A percentile compares a stretch with the other conserved stretches of the same genome.
Evolutionary conservation across 345 rosid species (phyloP).

Genomic region (Barbarea vulgaris): DNA sequence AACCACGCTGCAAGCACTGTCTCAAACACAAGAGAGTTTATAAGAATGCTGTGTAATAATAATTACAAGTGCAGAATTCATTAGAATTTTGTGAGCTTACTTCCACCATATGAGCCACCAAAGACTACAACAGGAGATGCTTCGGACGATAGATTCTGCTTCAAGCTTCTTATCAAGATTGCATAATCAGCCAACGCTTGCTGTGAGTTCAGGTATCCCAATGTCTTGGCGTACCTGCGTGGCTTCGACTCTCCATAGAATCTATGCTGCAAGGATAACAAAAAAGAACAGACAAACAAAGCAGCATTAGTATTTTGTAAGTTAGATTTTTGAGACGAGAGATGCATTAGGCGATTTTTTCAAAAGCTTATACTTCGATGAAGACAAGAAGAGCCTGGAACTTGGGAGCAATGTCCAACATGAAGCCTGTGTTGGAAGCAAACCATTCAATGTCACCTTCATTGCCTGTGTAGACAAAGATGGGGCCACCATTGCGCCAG

Average conservation of each 20-base stretch:
- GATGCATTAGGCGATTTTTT: background rate
- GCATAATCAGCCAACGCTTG: constrained; percentile 82
- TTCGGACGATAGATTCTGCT: constrained; percentile 69
- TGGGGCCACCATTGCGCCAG: constrained; percentile 65
- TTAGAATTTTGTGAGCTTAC: constrained; percentile 35
- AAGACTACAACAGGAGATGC: constrained; percentile 74
- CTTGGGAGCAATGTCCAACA: constrained; percentile 80
- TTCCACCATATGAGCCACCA: constrained; percentile 92
- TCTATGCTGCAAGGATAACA: constrained; percentile 57
- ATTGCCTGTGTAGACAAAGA: constrained; percentile 75
- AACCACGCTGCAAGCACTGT: constrained; percentile 90
- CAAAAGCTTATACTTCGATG: constrained; percentile 55
- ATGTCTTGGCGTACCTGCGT: constrained; percentile 49
- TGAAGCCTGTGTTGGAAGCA: constrained; percentile 74
- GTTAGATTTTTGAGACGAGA: background rate
- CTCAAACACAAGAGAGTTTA: constrained; percentile 17
- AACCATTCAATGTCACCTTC: constrained; percentile 87
- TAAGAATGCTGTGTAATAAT: background rate
- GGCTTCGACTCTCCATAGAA: constrained; percentile 72
- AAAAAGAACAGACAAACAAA: background rate
- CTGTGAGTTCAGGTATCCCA: constrained; percentile 74
- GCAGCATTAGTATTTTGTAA: background rate
- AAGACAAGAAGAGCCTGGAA: constrained; percentile 73
- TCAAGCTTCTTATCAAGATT: constrained; percentile 64
- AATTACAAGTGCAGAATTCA: background rate